Evolutionary conservation across 108 stramenopile species (phyloP), one percentile per base, ranked within the genome.

Genomic region (Skeletonema marinoi): DNA sequence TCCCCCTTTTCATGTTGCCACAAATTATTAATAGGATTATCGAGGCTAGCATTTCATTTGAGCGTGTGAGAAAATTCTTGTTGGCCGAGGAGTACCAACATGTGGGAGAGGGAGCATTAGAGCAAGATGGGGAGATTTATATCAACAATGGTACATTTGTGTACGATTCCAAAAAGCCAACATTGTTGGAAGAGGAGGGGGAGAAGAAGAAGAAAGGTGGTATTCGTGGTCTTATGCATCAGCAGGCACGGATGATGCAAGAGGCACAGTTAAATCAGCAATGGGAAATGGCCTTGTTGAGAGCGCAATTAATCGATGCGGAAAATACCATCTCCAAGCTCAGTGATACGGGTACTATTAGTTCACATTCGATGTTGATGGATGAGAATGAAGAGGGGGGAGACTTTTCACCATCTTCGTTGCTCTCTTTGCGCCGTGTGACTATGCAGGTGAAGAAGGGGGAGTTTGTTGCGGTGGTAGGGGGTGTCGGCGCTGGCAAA

Each of bases 1-100:
- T 98, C 89, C 99, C 99, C 4, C 90, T 99, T 33, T 86, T 96
- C 60, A 95, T 98, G 87, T 74, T 98, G 3, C 98, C 94, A 10
- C 85, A 86, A 67, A 86, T 98, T 29, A 88, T 99, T 73, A 96
- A 97, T 68, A 88, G 89, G n/a, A 85, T 97, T 51, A 93, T 98
- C 6, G 98, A 99, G 73, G 98, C 98, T 3, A 71, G 77, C 5
- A 90, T 99, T 17, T 95, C 96, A 13, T 66, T 97, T 56, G 69
- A 83, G 29, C 85, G 98, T 16, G 76, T 99, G 6, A 54, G 71
- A 12, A 82, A 82, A 44, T 98, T 98, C 72, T 79, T 98, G 70
- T 73, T 90, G 41, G 70, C 83, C 39, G 80, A 89, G 58, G 96
- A 96, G 65, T 77, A 89, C 67, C 61, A 81, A 60, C 66, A 70